Evolutionary conservation across 202 grass and related monocot species (phyloP), one percentile per base, ranked within the genome.

Genomic region (Setaria viridis): DNA sequence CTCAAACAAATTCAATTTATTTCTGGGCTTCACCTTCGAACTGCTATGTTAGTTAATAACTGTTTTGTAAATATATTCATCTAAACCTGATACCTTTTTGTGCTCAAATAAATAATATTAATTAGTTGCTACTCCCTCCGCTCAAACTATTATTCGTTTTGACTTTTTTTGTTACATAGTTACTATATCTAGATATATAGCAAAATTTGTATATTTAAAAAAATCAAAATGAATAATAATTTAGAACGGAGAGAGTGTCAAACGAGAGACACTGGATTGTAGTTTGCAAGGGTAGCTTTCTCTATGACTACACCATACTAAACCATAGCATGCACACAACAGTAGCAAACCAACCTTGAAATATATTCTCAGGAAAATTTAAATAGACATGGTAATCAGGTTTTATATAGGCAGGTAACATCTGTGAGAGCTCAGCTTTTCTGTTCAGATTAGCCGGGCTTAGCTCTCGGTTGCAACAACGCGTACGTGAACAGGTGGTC

Each of bases 351-450:
- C 62, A 34, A 7, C 13, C 62, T 17, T 20, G 51, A 37, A 41
- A 25, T 25, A 58, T 42, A 58, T 41, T 76, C 33, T 39, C 35
- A 2, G 53, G 21, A 45, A 42, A 45, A 1, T 25, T 25, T 25
- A 25, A 25, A 25, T 25, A 25, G 25, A 25, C 25, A 67, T 5
- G 39, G 39, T 3, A 4, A 14, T 77, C 74, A 60, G 54, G 74
- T 42, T 60, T 15, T 78, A 62, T 78, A 6, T 47, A 60, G 39
- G 56, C 21, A 47, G 30, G 71, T 54, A 62, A 14, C n/a, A 62
- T 78, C n/a, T 62, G 58, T 46, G 39, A 72, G 20, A 48, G 69
- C n/a, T 25, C 41, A 70, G 67, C 37, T 77, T 46, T 77, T 77
- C 6, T 77, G n/a, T 42, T 45, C 37, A n/a, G 11, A 62, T 10